Evolutionary conservation across 805 yeast species (phyloP), one percentile per base, ranked within the genome.

Genomic region (Deakozyma indianensis): DNA sequence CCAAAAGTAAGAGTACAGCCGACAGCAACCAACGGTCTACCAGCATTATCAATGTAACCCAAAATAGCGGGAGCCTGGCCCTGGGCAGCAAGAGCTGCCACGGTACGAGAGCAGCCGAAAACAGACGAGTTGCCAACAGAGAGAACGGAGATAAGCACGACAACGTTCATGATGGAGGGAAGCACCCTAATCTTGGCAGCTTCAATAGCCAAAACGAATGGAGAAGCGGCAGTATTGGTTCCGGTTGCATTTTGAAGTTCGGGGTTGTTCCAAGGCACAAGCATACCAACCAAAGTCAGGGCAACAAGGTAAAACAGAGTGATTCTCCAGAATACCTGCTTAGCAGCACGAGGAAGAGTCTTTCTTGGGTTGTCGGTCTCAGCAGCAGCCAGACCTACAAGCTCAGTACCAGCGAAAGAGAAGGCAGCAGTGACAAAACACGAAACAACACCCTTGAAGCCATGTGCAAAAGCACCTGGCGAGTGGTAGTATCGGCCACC

Each of bases 271-370:
- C 70, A 78, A 5, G 87, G 87, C 15, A 83, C 88, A 48, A 83
- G 67, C 53, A 82, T 73, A 42, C 85, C 80, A 55, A 67, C 74
- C 53, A 70, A 68, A 45, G 62, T 76, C 60, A 62, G 70, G 50
- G 76, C 67, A 14, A 69, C 63, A 57, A 83, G 67, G 64, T 83
- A 83, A 58, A 83, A 82, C 52, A 80, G 60, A 21, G 77, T 62
- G 49, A 83, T 78, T 62, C 88, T 71, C 87, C 88, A 81, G 63
- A 83, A 80, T 2, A 81, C 83, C 64, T 82, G 86, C 61, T 81
- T 81, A 47, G 80, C 77, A 35, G 88, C 86, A 45, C 71, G 70
- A 38, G 88, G 88, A 45, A 81, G 69, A 2, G 81, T 61, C 47
- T 67, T 69, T 53, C 83, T 68, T 44, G 88, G 87, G 59, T 80